These are phyloP conservation scores for Cordyceps javanica DNA, from an alignment of 2,329 filamentous ascomycete genomes.

Conservation along the genomic window DNA sequence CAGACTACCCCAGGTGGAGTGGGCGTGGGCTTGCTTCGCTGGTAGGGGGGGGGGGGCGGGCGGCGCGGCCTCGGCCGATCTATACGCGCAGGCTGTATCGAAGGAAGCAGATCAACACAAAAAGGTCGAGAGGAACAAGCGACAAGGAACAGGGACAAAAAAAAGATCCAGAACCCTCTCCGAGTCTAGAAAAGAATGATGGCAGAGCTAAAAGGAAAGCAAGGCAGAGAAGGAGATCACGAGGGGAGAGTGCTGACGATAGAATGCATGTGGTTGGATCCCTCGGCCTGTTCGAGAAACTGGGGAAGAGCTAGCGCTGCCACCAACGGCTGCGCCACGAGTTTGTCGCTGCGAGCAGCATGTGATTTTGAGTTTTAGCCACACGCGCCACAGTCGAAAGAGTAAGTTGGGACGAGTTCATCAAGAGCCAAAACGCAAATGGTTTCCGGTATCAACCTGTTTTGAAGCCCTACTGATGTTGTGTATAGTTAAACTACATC, in stretches of 20 bases:
- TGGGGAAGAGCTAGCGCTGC: slow-evolving; percentile 8
- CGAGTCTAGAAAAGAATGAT: not conserved
- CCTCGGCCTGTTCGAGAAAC: slow-evolving; percentile 11
- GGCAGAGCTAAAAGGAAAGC: not conserved
- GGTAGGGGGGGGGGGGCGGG: too few relatives aligned
- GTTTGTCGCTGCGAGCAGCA: slow-evolving; percentile 6
- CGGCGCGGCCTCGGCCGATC: slow-evolving; percentile 10
- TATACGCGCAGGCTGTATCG: not conserved
- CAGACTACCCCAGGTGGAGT: slow-evolving; percentile 4
- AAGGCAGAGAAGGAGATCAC: not conserved
- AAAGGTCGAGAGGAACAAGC: not conserved
- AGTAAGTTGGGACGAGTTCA: not conserved
- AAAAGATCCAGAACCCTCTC: not conserved
- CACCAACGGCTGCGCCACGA: slow-evolving; percentile 6
- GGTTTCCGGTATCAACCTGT: not conserved
- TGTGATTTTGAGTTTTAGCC: slow-evolving; percentile 8
- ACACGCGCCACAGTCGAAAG: slow-evolving; percentile 15
- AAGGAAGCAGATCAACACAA: not conserved
- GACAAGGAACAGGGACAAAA: not conserved
- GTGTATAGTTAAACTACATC: too few relatives aligned
- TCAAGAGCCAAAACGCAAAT: not conserved
- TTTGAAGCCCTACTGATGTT: too few relatives aligned
- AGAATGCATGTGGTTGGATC: slow-evolving; percentile 14
- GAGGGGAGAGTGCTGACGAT: slow-evolving; percentile 11
- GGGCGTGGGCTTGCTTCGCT: not conserved